Conservation (phyloP, 306 rosid genomes). For the Trifolium repens region DNA sequence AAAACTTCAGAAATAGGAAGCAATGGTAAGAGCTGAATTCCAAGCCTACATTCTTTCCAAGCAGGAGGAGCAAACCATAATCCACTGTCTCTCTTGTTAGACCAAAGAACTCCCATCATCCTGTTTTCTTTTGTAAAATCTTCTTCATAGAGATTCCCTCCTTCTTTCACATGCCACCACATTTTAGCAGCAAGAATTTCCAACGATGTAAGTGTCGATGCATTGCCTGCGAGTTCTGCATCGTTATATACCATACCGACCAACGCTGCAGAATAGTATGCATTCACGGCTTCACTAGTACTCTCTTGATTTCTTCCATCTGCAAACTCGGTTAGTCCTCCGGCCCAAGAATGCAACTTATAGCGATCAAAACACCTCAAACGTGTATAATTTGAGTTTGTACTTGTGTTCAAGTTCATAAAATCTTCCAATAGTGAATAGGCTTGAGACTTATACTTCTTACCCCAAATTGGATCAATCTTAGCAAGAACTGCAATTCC, state of each 20-base stretch:
- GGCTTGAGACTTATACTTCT: constrained; percentile 66
- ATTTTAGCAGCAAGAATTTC: constrained; percentile 72
- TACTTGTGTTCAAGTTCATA: constrained; percentile 54
- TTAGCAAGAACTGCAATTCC: constrained; percentile 81
- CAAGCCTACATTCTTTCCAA: constrained; percentile 81
- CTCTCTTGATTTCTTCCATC: constrained; percentile 95
- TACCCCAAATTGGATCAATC: constrained; percentile 82
- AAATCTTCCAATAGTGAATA: constrained; percentile 73
- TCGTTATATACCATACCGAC: constrained; percentile 84
- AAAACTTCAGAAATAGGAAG: constrained; percentile 68
- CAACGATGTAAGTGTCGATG: constrained; percentile 67
- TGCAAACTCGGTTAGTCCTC: constrained; percentile 75
- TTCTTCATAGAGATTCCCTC: constrained; percentile 53
- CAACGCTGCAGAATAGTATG: constrained; percentile 81
- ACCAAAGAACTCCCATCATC: constrained; percentile 75
- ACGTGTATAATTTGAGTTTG: constrained; percentile 59
- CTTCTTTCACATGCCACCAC: constrained; percentile 87
- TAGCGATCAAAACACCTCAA: constrained; percentile 79
- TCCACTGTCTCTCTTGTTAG: constrained; percentile 84
- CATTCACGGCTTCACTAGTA: constrained; percentile 83
- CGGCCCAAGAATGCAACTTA: constrained; percentile 88
- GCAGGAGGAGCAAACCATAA: constrained; percentile 88
- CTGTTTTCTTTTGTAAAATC: constrained; percentile 66
- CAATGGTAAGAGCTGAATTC: constrained; percentile 79
- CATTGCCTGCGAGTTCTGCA: constrained; percentile 55